phyloP scores from a whole-genome alignment of 768 basidiomycete species.

The Suillus hirtellus region DNA sequence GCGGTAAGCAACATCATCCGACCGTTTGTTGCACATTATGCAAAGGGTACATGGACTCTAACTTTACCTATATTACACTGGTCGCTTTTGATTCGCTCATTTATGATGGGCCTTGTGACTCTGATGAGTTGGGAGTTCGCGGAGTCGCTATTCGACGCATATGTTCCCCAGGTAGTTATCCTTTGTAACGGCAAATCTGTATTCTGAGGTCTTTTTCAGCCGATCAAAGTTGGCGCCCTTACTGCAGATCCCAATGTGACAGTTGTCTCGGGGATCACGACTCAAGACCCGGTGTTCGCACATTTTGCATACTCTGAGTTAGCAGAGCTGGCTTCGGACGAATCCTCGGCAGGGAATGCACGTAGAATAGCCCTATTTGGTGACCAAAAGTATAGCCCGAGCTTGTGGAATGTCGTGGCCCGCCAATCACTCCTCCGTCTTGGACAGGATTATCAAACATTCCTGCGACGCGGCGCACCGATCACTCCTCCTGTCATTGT shows the following conservation, averaged over 20 bases:
- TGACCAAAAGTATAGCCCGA: slow-evolving; percentile 66
- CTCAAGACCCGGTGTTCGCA: slow-evolving; percentile 49
- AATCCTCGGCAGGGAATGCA: slow-evolving; percentile 39
- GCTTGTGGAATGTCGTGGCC: slow-evolving; percentile 60
- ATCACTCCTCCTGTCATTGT: slow-evolving; percentile 23
- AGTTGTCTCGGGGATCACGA: slow-evolving; percentile 65
- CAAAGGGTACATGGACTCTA: slow-evolving; percentile 56
- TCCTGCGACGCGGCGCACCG: slow-evolving; percentile 59
- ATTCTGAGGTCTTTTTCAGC: slow-evolving; percentile 34
- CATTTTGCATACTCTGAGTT: slow-evolving; percentile 73
- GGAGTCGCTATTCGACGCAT: slow-evolving; percentile 58
- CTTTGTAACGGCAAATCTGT: background rate
- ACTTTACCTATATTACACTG: slow-evolving; percentile 49
- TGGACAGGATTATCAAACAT: slow-evolving; percentile 67
- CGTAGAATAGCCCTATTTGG: slow-evolving; percentile 60
- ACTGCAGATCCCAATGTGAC: slow-evolving; percentile 55
- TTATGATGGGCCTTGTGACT: slow-evolving; percentile 52
- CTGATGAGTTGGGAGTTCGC: slow-evolving; percentile 63
- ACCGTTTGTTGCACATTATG: slow-evolving; percentile 66
- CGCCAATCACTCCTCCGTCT: slow-evolving; percentile 61
- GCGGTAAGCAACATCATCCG: slow-evolving; percentile 49
- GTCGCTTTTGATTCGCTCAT: slow-evolving; percentile 46
- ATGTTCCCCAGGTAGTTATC: slow-evolving; percentile 52
- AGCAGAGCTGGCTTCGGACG: slow-evolving; percentile 46
- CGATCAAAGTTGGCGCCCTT: slow-evolving; percentile 43